Percentiles rank a stretch among this genome's conserved stretches.
These are phyloP conservation scores for Sphagnum tenellum DNA, from an alignment of 225 moss, liverwort and hornwort genomes.

Conservation along the genomic window DNA sequence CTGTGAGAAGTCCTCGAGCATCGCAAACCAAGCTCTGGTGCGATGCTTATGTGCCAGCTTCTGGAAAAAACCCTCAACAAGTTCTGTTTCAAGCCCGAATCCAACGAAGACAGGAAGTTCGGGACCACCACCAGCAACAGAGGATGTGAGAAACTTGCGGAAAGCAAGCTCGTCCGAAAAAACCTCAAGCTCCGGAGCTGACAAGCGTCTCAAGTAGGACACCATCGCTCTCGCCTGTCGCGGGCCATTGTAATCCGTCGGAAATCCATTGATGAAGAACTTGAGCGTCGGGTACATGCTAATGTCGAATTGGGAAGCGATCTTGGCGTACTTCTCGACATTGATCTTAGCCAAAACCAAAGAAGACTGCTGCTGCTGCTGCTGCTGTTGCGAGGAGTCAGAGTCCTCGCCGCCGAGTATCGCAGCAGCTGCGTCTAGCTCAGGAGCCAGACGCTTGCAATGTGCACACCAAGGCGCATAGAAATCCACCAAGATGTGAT, in stretches of 20 bases:
- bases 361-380: background rate
- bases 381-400: no score
- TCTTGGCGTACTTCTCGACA: slow-evolving; percentile 43
- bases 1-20: slow-evolving; percentile 54
- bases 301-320: slow-evolving; percentile 48
- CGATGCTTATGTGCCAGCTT: slow-evolving; percentile 55
- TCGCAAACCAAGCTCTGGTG: slow-evolving; percentile 75
- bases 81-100: slow-evolving; percentile 54
- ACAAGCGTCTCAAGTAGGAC: slow-evolving; percentile 56
- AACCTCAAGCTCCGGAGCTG: slow-evolving; percentile 46
- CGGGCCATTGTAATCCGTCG: slow-evolving; percentile 70
- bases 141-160: slow-evolving; percentile 32
- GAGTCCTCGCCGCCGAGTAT: slow-evolving; percentile 40
- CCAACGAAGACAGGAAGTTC: slow-evolving; percentile 70
- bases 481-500: slow-evolving; percentile 41
- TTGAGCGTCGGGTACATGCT: slow-evolving; percentile 91
- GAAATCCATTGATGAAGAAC: slow-evolving; percentile 86
- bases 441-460: slow-evolving; percentile 33
- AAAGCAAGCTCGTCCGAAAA: slow-evolving; percentile 46
- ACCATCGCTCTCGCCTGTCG: slow-evolving; percentile 62
- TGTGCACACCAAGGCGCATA: slow-evolving; percentile 56
- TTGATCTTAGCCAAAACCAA: slow-evolving; percentile 80
- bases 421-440: slow-evolving; percentile 65
- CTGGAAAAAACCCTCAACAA: slow-evolving; percentile 18
- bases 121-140: slow-evolving; percentile 14